Conservation (phyloP, 345 rosid species). For the Populus nigra region DNA sequence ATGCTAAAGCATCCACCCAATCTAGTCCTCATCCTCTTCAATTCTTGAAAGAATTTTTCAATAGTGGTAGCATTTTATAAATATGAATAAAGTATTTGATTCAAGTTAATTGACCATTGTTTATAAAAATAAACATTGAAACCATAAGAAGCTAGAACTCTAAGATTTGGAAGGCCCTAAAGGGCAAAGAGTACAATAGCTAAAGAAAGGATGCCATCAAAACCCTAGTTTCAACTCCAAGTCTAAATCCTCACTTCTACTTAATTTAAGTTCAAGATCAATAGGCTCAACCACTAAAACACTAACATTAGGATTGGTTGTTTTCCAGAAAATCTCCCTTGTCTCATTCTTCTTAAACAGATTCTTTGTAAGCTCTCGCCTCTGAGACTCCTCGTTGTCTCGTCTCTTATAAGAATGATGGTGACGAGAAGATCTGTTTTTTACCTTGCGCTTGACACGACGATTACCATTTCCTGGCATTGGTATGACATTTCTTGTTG, state of each 20-base stretch:
- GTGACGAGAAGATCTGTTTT: not conserved
- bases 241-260: not conserved
- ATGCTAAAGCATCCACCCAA: no score
- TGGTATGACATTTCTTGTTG: not conserved
- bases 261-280: slow-evolving; percentile 14
- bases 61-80: no score
- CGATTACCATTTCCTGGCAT: no score
- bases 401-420: not conserved
- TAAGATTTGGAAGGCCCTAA: no score
- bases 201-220: not conserved
- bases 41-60: no score
- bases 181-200: no score
- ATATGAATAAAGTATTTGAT: no score
- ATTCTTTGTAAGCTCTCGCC: not conserved
- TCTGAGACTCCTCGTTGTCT: not conserved
- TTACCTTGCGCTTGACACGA: no score
- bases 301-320: not conserved
- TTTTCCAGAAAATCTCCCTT: not conserved
- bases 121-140: not conserved
- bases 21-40: no score
- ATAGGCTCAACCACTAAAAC: not conserved
- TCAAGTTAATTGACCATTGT: no score
- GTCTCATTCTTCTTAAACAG: not conserved
- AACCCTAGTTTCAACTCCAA: slow-evolving; percentile 16
- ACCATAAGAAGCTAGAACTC: not conserved